These are phyloP conservation scores for Pulchroboletus neoregius DNA, from an alignment of 1,284 basidiomycete genomes.

Conservation along the genomic window DNA sequence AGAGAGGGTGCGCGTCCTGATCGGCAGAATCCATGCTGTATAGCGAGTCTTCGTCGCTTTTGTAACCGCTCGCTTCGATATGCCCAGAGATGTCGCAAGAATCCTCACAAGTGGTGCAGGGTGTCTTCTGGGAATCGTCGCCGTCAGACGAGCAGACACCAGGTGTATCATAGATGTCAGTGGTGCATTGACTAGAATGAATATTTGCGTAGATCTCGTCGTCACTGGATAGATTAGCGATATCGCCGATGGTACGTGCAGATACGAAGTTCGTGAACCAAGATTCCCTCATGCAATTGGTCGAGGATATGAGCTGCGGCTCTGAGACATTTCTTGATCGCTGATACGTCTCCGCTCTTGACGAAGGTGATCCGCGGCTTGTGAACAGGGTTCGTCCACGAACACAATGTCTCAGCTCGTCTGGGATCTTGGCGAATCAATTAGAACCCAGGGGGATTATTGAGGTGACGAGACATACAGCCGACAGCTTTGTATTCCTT, in stretches of 20 bases:
- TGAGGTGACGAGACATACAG: conserved; percentile 8
- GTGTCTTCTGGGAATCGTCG: not conserved
- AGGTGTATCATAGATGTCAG: not conserved
- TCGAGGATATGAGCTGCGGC: conserved; percentile 21
- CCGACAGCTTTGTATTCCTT: not conserved
- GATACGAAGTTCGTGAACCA: conserved; percentile 15
- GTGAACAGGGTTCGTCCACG: conserved; percentile 6
- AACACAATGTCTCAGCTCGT: not conserved
- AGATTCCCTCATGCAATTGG: conserved; percentile 16
- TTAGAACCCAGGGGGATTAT: not conserved
- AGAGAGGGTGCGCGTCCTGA: conserved; percentile 20
- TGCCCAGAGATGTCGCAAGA: not conserved
- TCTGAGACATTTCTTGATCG: conserved; percentile 25
- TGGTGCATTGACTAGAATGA: not conserved
- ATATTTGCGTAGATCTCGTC: not conserved
- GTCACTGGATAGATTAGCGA: conserved; percentile 8
- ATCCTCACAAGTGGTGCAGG: not conserved
- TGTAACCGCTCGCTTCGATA: not conserved
- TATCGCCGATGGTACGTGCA: conserved; percentile 14
- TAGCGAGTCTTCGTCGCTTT: conserved; percentile 21
- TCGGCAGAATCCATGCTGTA: conserved; percentile 30
- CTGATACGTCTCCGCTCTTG: not conserved
- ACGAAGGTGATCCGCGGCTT: not conserved
- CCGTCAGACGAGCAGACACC: not conserved
- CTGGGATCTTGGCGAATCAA: not conserved